Base-by-base conservation (phyloP, 2,329 filamentous ascomycete species). In the Aphanocladium album region DNA sequence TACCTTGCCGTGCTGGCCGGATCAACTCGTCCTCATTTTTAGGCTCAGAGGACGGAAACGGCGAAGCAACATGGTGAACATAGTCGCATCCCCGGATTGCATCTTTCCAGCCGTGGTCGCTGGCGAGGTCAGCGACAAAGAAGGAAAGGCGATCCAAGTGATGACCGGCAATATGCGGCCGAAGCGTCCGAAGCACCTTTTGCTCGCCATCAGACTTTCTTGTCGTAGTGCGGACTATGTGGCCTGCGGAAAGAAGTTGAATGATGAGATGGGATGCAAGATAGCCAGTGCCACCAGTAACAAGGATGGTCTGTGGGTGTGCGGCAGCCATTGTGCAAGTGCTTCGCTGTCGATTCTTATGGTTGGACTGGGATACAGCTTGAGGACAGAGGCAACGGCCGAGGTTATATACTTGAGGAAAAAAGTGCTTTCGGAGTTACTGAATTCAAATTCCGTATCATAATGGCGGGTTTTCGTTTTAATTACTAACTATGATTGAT, bases 31-130 rank as follows among this genome's bases (percentile, higher is more conserved):
- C 54, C 17, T 64, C 60, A 9, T 54, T 35, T 19, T 65, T 62
- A 2, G 45, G 57, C 21, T 56, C 53, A 1, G 61, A 55, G 19
- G 62, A 41, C 1, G 69, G 62, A 46, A 74, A 74, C 1, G 72
- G 73, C 11, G 72, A 71, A 1, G 72, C 73, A 21, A 73, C 67
- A 35, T 74, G 73, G 54, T 72, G 68, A 14, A 75, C 69, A 1
- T 70, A 67, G 4, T 64, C 56, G 49, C 72, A 72, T 46, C 67
- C 70, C 41, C 64, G 55, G 50, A 71, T 66, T n/a, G 71, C 66
- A 5, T 64, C 50, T 2, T 61, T 58, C 58, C 74, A 74, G 3
- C 69, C 71, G 39, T 66, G 66, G 0, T 65, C 49, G 27, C 62
- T 51, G 8, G 73, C 65, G 8, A 70, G 63, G 55, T 73, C 69